These are phyloP conservation scores for Nannizziopsis barbatae DNA, from an alignment of 2,329 filamentous ascomycete species.

Conservation along the genomic window DNA sequence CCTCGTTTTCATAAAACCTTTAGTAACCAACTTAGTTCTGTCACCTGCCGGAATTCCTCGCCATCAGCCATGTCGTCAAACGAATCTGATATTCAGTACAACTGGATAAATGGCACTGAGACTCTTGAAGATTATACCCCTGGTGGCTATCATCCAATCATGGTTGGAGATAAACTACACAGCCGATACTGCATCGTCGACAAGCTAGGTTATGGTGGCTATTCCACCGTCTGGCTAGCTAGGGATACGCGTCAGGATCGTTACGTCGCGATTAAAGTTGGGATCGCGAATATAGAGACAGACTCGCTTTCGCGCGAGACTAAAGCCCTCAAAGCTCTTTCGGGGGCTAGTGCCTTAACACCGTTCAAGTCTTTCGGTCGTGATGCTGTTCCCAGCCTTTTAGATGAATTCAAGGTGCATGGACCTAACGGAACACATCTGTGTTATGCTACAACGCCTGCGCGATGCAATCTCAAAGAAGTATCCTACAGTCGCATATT, in stretches of 20 bases:
- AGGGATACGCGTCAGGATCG: slow-evolving; percentile 21
- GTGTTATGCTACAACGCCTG: slow-evolving; percentile 17
- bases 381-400: slow-evolving; percentile 8
- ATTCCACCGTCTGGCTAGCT: slow-evolving; percentile 14
- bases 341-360: slow-evolving; percentile 2
- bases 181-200: no score
- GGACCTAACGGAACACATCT: slow-evolving; percentile 18
- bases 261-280: slow-evolving; percentile 26
- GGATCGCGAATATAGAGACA: no score
- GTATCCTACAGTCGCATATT: slow-evolving; percentile 17
- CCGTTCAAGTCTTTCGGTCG: neutral
- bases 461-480: slow-evolving; percentile 18
- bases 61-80: no score
- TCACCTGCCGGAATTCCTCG: no score
- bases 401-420: slow-evolving; percentile 17
- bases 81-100: no score
- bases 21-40: no score
- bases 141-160: no score
- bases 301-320: slow-evolving; percentile 16
- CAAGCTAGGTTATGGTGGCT: no score
- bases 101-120: no score
- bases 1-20: no score
- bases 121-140: no score
- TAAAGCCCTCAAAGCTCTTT: slow-evolving; percentile 19
- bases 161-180: no score